Base-by-base conservation (phyloP, 2,329 filamentous ascomycete genomes). In the Scedosporium aurantiacum region DNA sequence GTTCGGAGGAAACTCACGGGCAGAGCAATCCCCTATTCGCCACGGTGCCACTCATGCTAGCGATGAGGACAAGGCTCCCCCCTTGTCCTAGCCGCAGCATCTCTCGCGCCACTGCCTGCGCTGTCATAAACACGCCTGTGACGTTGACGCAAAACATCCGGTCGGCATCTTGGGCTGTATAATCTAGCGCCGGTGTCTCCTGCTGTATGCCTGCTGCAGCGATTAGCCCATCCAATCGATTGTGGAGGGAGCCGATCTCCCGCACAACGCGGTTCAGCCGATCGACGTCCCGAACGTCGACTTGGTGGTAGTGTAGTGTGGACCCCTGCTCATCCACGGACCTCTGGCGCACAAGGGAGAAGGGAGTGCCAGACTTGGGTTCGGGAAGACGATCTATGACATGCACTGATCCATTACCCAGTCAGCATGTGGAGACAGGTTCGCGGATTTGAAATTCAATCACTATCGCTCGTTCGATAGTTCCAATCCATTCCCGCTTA, bases 81-180 rank as follows among this genome's bases (percentile, higher is more conserved):
- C 76, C 74, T 27, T 75, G 77, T 62, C 82, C 79, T 28, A 82
- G 76, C 58, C 79, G 78, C 23, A 85, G 76, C 81, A 89, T 85
- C 71, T 94, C 88, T 61, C 86, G 82, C 40, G 91, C 92, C n/a
- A 90, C 89, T 21, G 90, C 90, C 77, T 93, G 90, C 27, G 91
- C 90, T 65, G 90, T 95, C 82, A 92, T 84, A 75, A 91, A 90
- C 28, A 82, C 85, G 12, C 91, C 92, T n/a, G 86, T 94, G 67
- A 96, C 80, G 74, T 97, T 95, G 69, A 93, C 87, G 68, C 88
- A 83, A 73, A 96, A 81, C 78, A 96, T 90, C 73, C 85, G 82
- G 71, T 91, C 85, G 70, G 85, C 84, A 70, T 90, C 88, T 69
- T 87, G 80, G 23, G 88, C 84, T 25, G 83, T 82, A 70, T 96